These are phyloP conservation scores for Podospora pseudopauciseta DNA, from an alignment of 495 filamentous ascomycete species.

Conservation along the genomic window DNA sequence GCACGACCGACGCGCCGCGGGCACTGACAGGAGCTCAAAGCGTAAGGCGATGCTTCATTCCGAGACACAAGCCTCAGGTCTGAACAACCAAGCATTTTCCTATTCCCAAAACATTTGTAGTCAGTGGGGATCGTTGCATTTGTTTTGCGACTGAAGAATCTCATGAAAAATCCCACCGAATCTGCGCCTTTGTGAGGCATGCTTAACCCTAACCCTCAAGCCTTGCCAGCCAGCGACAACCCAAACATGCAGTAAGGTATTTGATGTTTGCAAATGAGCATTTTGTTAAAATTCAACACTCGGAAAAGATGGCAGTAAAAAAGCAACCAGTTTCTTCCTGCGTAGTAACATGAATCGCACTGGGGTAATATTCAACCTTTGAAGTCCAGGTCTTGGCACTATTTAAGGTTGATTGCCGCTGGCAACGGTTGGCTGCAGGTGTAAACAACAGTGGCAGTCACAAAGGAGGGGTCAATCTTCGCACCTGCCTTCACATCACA, in stretches of 20 bases:
- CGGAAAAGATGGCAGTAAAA: too few species aligned
- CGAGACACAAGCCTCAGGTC: not conserved
- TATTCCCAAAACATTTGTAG: not conserved
- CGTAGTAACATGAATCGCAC: not conserved
- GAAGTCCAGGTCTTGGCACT: not conserved
- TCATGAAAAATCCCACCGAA: not conserved
- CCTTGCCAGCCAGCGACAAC: too few species aligned
- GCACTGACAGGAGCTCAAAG: not conserved
- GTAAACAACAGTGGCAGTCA: not conserved
- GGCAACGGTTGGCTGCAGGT: not conserved
- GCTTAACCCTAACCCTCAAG: not conserved
- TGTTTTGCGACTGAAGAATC: not conserved
- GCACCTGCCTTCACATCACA: not conserved
- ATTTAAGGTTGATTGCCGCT: not conserved
- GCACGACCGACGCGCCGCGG: not conserved
- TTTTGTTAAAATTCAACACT: too few species aligned
- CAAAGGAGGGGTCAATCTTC: not conserved
- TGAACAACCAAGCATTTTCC: not conserved
- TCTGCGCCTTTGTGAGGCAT: not conserved
- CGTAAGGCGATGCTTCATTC: not conserved
- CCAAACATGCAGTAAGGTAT: too few species aligned
- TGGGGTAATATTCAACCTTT: not conserved
- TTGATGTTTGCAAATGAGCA: too few species aligned
- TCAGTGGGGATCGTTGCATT: not conserved
- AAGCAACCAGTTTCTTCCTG: too few species aligned